Evolutionary conservation across 352 stramenopile species (phyloP), one percentile per base, ranked within the genome.

Genomic region (Paralagenidium karlingii): DNA sequence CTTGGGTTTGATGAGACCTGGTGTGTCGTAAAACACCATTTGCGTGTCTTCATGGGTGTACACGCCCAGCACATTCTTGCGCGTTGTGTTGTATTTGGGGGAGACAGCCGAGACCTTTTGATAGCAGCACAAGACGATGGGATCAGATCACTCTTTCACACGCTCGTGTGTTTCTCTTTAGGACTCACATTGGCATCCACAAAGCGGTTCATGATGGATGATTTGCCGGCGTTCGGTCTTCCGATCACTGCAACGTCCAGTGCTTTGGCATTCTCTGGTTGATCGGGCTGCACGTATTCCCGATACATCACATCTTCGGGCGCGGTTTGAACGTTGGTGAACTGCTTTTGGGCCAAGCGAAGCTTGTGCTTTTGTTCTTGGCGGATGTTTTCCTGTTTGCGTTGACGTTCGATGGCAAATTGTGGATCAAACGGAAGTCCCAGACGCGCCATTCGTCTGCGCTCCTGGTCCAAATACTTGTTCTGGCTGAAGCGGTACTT

Each of bases 1-100:
- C 53, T 92, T 86, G n/a, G 74, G 68, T 39, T 89, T 89, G 42
- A 92, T 87, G 8, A 89, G 64, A 29, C 78, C 78, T 5, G 78
- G 78, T 18, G 78, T 92, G 44, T 92, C 78, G 53, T 87, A 89
- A 45, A 92, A 92, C 34, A 66, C 69, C 28, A 92, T 56, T 47
- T 92, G 78, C 26, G 57, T 63, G 41, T 87, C 59, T 19, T 66
- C 62, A 42, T 84, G 58, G 10, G 78, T 92, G 26, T 78, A 55
- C 21, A 92, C 83, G 16, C 78, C 78, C 26, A 92, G 56, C 22
- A 85, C 55, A 28, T 70, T 71, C 24, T 92, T 68, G 2, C 78
- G 63, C 16, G 78, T 92, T 16, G 78, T 92, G 49, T 92, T 92
- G 49, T 92, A 92, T 58, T 92, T 92, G 26, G 75, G 63, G 6